phyloP scores from a whole-genome alignment of 768 basidiomycete genomes.

The Candolleomyces aberdarensis region DNA sequence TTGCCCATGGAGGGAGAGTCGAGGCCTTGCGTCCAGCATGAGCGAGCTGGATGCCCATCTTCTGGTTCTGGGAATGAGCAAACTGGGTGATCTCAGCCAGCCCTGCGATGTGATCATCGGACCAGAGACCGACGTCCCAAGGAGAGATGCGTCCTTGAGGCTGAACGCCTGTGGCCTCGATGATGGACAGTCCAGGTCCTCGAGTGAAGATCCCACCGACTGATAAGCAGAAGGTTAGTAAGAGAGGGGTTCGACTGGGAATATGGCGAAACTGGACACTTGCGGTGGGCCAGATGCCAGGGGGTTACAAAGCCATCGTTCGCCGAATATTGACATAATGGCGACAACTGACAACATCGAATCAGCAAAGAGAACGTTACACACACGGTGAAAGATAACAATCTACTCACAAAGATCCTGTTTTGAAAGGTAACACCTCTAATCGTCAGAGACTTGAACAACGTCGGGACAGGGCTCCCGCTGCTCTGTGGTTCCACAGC shows the following conservation, averaged over 20 bases:
- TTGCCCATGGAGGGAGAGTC: conserved; percentile 58
- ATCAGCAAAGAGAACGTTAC: background rate
- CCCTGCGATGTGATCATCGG: conserved; percentile 37
- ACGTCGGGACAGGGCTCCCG: conserved; percentile 24
- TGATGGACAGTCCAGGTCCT: conserved; percentile 50
- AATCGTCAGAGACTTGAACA: conserved; percentile 55
- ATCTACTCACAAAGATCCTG: conserved; percentile 37
- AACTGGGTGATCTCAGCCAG: conserved; percentile 40
- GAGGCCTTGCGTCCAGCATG: conserved; percentile 76
- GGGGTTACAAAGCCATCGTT: conserved; percentile 46
- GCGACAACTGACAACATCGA: conserved; percentile 36
- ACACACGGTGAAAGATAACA: background rate
- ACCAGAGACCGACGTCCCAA: conserved; percentile 60
- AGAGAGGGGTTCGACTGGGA: background rate
- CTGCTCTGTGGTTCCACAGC: conserved; percentile 37
- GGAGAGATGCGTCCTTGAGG: conserved; percentile 60
- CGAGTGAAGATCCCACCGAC: conserved; percentile 50
- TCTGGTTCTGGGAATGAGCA: conserved; percentile 66
- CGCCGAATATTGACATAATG: conserved; percentile 59
- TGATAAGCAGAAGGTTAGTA: conserved; percentile 12
- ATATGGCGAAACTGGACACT: conserved; percentile 27
- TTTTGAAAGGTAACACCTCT: conserved; percentile 51
- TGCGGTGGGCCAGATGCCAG: conserved; percentile 63
- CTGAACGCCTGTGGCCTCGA: conserved; percentile 62
- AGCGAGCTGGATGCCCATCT: conserved; percentile 69